phyloP scores from a whole-genome alignment of 176 grass and related monocot genomes.

The Carex parvula region DNA sequence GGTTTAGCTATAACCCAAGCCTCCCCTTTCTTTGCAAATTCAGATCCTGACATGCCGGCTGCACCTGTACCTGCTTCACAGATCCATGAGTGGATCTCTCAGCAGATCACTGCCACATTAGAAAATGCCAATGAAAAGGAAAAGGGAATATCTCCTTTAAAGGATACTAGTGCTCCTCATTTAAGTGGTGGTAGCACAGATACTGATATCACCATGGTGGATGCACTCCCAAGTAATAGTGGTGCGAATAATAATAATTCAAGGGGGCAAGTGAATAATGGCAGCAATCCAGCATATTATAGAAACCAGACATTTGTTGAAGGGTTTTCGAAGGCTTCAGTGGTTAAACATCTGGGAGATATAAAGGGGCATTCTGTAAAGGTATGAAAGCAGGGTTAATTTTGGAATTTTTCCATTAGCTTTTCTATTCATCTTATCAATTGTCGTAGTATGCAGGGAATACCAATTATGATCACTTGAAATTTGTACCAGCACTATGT shows the following conservation, averaged over 20 bases:
- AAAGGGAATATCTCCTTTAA: conserved; percentile 32
- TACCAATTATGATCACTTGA: background rate
- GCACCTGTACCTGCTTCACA: conserved; percentile 66
- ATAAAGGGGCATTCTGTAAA: conserved; percentile 87
- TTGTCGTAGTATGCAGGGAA: background rate
- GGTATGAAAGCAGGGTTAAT: conserved; percentile 28
- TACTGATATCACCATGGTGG: conserved; percentile 85
- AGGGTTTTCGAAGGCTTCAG: conserved; percentile 94
- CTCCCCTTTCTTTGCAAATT: conserved; percentile 89
- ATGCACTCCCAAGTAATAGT: conserved; percentile 55
- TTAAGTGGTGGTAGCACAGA: conserved; percentile 34
- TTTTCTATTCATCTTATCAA: background rate
- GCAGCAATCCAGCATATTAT: conserved; percentile 54
- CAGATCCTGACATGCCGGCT: conserved; percentile 96
- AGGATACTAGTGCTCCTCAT: conserved; percentile 41
- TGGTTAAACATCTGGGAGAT: conserved; percentile 77
- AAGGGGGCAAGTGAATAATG: conserved; percentile 2
- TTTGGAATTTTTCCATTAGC: background rate
- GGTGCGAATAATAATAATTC: conserved; percentile 39
- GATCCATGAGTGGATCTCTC: conserved; percentile 82
- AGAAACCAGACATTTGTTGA: conserved; percentile 87
- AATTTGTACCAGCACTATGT: background rate
- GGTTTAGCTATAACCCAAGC: conserved; percentile 69
- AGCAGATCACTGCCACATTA: conserved; percentile 65
- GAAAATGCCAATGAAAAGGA: conserved; percentile 66